Evolutionary conservation across 1,139 yeast species (phyloP).

Genomic region (Wickerhamomyces sp.): DNA sequence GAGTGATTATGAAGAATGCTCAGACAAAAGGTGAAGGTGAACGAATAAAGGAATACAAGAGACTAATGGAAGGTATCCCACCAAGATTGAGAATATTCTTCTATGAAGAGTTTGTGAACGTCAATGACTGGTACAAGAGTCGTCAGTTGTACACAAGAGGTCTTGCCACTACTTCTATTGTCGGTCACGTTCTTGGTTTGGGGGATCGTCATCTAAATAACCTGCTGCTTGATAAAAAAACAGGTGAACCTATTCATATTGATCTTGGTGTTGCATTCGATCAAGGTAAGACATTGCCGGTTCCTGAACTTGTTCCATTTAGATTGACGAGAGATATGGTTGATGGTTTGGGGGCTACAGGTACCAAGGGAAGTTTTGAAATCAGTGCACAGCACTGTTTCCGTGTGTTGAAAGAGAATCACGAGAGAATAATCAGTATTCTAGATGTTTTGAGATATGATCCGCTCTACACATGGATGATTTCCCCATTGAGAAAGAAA

Average conservation of each 20-base stretch:
- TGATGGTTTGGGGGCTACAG: constrained; percentile 88
- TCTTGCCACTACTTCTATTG: constrained; percentile 77
- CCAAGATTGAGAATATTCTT: constrained; percentile 76
- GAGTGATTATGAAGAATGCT: constrained; percentile 56
- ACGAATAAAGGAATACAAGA: constrained; percentile 45
- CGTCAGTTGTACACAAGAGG: constrained; percentile 70
- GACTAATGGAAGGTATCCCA: constrained; percentile 44
- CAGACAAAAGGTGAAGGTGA: constrained; percentile 43
- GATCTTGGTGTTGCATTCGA: constrained; percentile 97
- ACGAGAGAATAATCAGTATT: constrained; percentile 70
- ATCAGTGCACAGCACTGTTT: constrained; percentile 72
- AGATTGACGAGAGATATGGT: constrained; percentile 84
- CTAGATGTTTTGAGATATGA: constrained; percentile 86
- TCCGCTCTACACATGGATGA: constrained; percentile 87
- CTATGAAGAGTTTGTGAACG: constrained; percentile 57
- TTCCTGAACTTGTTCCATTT: constrained; percentile 94
- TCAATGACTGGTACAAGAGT: constrained; percentile 69
- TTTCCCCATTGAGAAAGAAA: constrained; percentile 63
- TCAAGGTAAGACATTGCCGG: constrained; percentile 74
- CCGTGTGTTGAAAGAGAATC: constrained; percentile 58
- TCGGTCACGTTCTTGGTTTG: constrained; percentile 82
- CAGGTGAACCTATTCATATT: constrained; percentile 94
- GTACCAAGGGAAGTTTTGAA: constrained; percentile 71
- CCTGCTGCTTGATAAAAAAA: constrained; percentile 65
- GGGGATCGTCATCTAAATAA: constrained; percentile 96